Evolutionary conservation across 768 basidiomycete genomes (phyloP), one percentile per base, ranked within the genome.

Genomic region (Leccinum boreale): DNA sequence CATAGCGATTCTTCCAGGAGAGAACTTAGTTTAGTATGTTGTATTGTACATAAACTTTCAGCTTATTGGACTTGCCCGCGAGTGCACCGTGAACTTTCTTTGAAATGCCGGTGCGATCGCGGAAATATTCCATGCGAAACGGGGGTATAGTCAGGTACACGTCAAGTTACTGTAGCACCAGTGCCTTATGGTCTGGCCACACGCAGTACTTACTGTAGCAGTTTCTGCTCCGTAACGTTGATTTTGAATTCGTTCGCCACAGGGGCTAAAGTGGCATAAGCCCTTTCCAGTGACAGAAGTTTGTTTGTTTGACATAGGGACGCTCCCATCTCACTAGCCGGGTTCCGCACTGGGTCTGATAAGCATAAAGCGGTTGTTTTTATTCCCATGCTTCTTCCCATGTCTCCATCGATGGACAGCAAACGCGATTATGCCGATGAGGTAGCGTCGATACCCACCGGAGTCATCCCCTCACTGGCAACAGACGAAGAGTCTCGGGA

Each of bases 1-100:
- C 52, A 3, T 61, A 93, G 91, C 81, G 81, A 60, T 93, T 93
- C 79, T 93, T 93, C 69, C 90, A 92, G 73, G 91, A 93, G 69
- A 81, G 90, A 66, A 92, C 90, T 67, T 72, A 47, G 24, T 44
- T 19, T 47, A 70, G 57, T 52, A 24, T 42, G 15, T 26, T 51
- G 15, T 52, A 48, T 21, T 39, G 53, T 69, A 28, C 28, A 8
- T 28, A 62, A 54, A 49, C 24, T 56, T 9, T 33, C 51, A 36
- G 53, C n/a, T 45, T 58, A 36, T 11, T 66, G 48, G 29, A 50
- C 44, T 48, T 53, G 42, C 17, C 21, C 21, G 36, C 29, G 47
- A 29, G 44, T 35, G 21, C 14, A 26, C 44, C 50, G 19, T 14
- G 50, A 28, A 53, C 29, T 35, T 17, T 8, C 50, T 5, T 23